phyloP scores from a whole-genome alignment of 495 filamentous ascomycete species.

The Rhypophila decipiens region DNA sequence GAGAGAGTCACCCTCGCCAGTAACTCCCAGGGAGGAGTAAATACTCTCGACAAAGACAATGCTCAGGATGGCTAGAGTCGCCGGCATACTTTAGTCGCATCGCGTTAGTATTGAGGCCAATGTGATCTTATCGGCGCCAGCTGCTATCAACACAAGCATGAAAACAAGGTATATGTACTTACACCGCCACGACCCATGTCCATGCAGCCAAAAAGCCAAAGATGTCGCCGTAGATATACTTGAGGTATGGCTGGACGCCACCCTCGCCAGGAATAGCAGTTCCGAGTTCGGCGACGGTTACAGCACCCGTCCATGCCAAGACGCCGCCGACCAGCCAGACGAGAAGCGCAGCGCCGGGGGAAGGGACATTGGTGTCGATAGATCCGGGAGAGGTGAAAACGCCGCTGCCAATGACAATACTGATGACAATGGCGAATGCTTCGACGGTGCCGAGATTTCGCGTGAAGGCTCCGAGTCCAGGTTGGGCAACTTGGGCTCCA shows the following conservation, averaged over 20 bases:
- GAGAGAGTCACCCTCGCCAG: conserved; percentile 31
- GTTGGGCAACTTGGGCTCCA: too few relatives aligned
- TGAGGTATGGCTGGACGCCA: conserved; percentile 49
- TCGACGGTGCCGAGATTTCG: conserved; percentile 43
- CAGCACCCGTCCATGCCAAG: conserved; percentile 52
- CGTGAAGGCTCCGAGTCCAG: conserved; percentile 26
- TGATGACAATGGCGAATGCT: conserved; percentile 49
- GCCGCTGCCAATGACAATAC: conserved; percentile 50
- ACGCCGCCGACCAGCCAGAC: conserved; percentile 48
- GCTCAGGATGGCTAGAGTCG: conserved; percentile 50
- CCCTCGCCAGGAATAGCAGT: conserved; percentile 43
- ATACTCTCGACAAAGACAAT: conserved; percentile 55
- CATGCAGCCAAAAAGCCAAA: conserved; percentile 50
- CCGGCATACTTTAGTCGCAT: too few relatives aligned
- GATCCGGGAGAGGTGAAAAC: conserved; percentile 51
- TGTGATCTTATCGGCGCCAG: too few relatives aligned
- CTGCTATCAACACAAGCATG: too few relatives aligned
- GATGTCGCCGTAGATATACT: conserved; percentile 49
- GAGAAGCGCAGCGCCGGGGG: conserved; percentile 44
- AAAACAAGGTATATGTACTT: too few relatives aligned
- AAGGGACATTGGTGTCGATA: conserved; percentile 52
- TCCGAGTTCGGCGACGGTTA: conserved; percentile 49
- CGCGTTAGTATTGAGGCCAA: too few relatives aligned
- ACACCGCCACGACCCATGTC: conserved; percentile 54
- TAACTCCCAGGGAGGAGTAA: conserved; percentile 41